phyloP scores from a whole-genome alignment of 2,329 filamentous ascomycete genomes.

The Venturia carpophila region DNA sequence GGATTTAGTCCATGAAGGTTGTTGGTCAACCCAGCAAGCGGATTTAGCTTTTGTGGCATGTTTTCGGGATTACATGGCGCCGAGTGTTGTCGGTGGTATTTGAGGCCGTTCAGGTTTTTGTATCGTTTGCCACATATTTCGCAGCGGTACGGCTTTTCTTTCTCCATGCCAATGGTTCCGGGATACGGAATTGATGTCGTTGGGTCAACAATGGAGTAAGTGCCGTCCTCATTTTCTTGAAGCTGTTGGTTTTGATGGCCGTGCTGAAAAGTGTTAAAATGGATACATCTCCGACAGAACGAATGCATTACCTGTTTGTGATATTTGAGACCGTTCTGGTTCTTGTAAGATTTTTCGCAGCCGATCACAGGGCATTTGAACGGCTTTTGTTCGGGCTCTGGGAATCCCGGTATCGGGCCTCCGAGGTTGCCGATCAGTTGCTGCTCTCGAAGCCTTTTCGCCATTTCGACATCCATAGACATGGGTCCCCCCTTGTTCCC shows the following conservation, averaged over 20 bases:
- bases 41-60: slow-evolving; percentile 44
- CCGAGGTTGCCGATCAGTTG: slow-evolving; percentile 51
- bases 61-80: slow-evolving; percentile 78
- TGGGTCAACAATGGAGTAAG: slow-evolving; percentile 96
- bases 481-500: slow-evolving; percentile 71
- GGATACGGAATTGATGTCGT: slow-evolving; percentile 91
- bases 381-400: slow-evolving; percentile 79
- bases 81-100: slow-evolving; percentile 72
- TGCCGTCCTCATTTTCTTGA: slow-evolving; percentile 93
- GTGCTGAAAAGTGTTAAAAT: slow-evolving; percentile 44
- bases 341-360: slow-evolving; percentile 99
- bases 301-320: slow-evolving; percentile 55
- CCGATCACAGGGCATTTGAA: slow-evolving; percentile 97
- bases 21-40: slow-evolving; percentile 22
- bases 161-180: slow-evolving; percentile 98
- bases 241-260: slow-evolving; percentile 95
- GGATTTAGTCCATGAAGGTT: slow-evolving; percentile 28
- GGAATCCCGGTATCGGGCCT: slow-evolving; percentile 31
- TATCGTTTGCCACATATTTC: slow-evolving; percentile 96
- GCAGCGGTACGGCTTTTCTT: slow-evolving; percentile 97
- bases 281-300: not conserved
- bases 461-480: slow-evolving; percentile 63
- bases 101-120: slow-evolving; percentile 97
- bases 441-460: slow-evolving; percentile 55
- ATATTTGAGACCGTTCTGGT: slow-evolving; percentile 96